Percentiles rank a stretch among this genome's conserved stretches.
These are phyloP conservation scores for Alternaria incomplexa DNA, from an alignment of 2,329 filamentous ascomycete genomes.

Conservation along the genomic window DNA sequence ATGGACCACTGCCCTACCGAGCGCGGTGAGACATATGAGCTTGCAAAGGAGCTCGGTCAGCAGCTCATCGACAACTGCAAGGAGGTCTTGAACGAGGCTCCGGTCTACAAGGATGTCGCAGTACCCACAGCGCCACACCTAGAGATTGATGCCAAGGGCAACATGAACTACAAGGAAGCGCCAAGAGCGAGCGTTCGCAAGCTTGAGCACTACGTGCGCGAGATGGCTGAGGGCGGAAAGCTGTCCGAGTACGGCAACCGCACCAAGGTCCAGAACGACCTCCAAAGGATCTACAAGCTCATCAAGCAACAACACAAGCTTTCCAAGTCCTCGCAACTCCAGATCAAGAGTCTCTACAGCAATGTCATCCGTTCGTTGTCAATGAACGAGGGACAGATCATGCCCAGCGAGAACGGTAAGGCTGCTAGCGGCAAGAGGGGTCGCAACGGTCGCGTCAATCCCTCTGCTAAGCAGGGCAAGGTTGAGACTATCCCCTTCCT, in stretches of 20 bases:
- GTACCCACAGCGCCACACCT: slow-evolving; percentile 91
- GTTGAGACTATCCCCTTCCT: slow-evolving; percentile 97
- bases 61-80: slow-evolving; percentile 98
- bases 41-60: slow-evolving; percentile 92
- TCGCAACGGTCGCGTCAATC: slow-evolving; percentile 59
- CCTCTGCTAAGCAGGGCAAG: slow-evolving; percentile 76
- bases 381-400: slow-evolving; percentile 98
- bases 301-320: slow-evolving; percentile 98
- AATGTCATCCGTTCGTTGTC: slow-evolving; percentile 92
- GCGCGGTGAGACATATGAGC: slow-evolving; percentile 93
- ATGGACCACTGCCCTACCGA: slow-evolving; percentile 98
- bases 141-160: slow-evolving; percentile 88
- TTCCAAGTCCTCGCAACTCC: slow-evolving; percentile 92
- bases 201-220: slow-evolving; percentile 96
- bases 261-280: slow-evolving; percentile 95
- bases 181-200: slow-evolving; percentile 90
- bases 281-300: slow-evolving; percentile 94
- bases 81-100: slow-evolving; percentile 81
- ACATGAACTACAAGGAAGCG: slow-evolving; percentile 88
- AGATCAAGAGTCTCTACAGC: slow-evolving; percentile 94
- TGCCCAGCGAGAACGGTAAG: slow-evolving; percentile 83
- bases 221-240: slow-evolving; percentile 98
- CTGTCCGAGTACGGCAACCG: slow-evolving; percentile 98
- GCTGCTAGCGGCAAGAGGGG: slow-evolving; percentile 63
- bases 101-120: slow-evolving; percentile 95